Percentiles rank a stretch among this genome's conserved stretches.
These are phyloP conservation scores for Styphnolobium japonicum DNA, from an alignment of 306 rosid genomes.

Conservation along the genomic window DNA sequence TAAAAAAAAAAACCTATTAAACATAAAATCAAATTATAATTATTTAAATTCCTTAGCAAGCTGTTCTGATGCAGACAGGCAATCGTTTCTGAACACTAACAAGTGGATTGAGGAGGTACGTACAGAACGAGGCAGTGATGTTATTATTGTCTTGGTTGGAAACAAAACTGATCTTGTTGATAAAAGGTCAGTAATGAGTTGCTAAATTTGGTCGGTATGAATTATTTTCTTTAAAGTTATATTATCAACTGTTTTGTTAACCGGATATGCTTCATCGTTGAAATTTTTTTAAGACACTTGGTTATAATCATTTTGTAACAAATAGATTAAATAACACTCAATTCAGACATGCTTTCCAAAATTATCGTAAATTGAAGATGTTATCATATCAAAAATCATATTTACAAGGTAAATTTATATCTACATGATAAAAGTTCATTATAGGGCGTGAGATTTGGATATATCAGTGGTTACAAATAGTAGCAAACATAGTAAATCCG, in stretches of 20 bases:
- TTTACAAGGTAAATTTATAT: neutral
- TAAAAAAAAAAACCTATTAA: neutral
- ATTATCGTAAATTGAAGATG: neutral
- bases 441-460: neutral
- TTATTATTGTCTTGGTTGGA: slow-evolving; percentile 81
- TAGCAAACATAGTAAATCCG: neutral
- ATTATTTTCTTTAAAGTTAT: neutral
- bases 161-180: slow-evolving; percentile 88
- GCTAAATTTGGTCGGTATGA: neutral
- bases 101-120: slow-evolving; percentile 92
- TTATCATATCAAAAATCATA: neutral
- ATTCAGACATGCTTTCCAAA: neutral
- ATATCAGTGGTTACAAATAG: neutral
- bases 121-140: slow-evolving; percentile 83
- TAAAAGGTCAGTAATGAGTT: slow-evolving; percentile 56
- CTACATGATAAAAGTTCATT: neutral
- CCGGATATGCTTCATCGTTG: neutral
- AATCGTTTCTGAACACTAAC: slow-evolving; percentile 65
- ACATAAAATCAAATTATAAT: neutral
- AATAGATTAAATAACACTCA: neutral
- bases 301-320: neutral
- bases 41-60: slow-evolving; percentile 23
- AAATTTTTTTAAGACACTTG: neutral
- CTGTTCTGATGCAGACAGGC: slow-evolving; percentile 55
- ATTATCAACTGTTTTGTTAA: neutral